Conservation (phyloP, 2,329 filamentous ascomycete genomes). For the Ophiostoma sp. region DNA sequence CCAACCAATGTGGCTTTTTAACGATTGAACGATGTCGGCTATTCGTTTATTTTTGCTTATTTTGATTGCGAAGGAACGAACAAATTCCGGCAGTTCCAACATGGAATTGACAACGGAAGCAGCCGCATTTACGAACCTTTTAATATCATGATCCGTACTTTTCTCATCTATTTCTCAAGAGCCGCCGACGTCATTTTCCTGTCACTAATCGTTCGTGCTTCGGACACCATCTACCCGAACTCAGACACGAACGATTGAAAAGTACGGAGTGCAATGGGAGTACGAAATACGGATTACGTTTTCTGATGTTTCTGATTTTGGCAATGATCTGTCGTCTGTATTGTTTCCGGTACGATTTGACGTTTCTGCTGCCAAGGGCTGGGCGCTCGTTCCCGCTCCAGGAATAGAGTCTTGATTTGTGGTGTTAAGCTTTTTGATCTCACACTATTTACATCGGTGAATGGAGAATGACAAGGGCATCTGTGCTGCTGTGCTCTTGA, state of each 20-base stretch:
- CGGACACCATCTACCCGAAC: neutral
- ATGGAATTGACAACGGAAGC: neutral
- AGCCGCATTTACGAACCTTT: neutral
- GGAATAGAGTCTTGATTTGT: neutral
- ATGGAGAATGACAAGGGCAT: neutral
- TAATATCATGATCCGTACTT: neutral
- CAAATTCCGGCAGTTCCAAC: neutral
- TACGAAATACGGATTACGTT: no score
- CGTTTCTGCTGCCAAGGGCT: conserved; percentile 1
- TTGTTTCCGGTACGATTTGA: neutral
- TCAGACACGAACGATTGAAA: neutral
- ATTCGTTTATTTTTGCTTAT: neutral
- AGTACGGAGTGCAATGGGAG: neutral
- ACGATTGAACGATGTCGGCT: neutral
- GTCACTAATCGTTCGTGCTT: neutral
- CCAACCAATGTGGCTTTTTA: neutral
- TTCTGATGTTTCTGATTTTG: neutral
- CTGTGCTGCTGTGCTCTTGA: neutral
- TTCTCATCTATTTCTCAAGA: neutral
- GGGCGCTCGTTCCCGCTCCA: neutral
- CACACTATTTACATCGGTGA: neutral
- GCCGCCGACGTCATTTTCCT: conserved; percentile 2
- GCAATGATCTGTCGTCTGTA: neutral
- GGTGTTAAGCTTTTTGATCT: neutral
- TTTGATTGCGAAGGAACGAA: neutral